Conservation (phyloP, 176 grass and related monocot species). For the Oryza glumipatula region DNA sequence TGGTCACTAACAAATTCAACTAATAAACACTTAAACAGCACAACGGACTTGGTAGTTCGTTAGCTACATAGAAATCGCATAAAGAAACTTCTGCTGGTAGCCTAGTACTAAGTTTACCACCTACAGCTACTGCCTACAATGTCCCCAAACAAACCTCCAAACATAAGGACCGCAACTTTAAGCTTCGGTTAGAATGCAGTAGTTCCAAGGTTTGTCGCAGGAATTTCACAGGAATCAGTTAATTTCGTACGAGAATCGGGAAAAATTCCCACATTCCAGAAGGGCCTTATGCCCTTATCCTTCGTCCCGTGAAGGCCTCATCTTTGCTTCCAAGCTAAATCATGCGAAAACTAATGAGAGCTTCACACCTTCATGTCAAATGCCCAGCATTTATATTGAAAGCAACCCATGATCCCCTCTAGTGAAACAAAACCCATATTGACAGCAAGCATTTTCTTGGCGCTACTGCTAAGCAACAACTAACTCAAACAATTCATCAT, state of each 20-base stretch:
- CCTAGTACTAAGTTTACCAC: not conserved
- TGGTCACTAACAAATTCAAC: not conserved
- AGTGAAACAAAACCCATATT: conserved; percentile 14
- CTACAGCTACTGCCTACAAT: not conserved
- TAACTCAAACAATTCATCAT: not conserved
- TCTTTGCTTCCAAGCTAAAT: not conserved
- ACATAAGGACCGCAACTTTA: conserved; percentile 8
- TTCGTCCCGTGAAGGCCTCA: not conserved
- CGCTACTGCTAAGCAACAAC: not conserved
- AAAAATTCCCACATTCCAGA: not conserved
- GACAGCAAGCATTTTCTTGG: not conserved
- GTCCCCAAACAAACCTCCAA: conserved; percentile 17
- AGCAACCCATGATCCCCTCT: not conserved
- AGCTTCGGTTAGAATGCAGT: not conserved
- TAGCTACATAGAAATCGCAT: not conserved
- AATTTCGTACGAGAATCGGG: no score
- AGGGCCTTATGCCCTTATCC: not conserved
- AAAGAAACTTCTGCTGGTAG: not conserved
- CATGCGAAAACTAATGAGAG: not conserved
- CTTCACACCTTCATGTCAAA: not conserved
- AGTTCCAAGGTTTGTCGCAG: not conserved
- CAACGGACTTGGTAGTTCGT: not conserved
- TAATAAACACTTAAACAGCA: not conserved
- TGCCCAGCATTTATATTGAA: not conserved
- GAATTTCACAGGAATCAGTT: not conserved